These are phyloP conservation scores for Ceratobasidium theobromae DNA, from an alignment of 1,284 basidiomycete genomes.

Conservation along the genomic window DNA sequence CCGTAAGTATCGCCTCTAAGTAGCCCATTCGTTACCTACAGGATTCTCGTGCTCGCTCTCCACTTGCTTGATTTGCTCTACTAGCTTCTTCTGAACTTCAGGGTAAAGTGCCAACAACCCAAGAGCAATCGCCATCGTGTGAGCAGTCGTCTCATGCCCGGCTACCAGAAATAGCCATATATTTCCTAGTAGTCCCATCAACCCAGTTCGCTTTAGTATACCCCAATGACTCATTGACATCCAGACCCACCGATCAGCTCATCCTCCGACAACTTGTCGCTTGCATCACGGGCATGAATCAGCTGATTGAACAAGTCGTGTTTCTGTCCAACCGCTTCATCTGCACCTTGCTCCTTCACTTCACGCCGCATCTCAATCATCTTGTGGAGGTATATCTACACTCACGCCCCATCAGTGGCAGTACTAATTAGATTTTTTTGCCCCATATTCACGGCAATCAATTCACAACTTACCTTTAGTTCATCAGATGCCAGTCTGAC, in stretches of 20 bases:
- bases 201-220: no score
- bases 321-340: neutral
- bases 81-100: constrained; percentile 15
- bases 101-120: constrained; percentile 25
- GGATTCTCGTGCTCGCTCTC: neutral
- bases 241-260: no score
- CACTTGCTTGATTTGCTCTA: constrained; percentile 17
- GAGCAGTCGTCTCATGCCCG: constrained; percentile 32
- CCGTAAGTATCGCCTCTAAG: neutral
- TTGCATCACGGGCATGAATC: no score
- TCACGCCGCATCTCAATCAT: constrained; percentile 3
- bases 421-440: neutral
- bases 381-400: constrained; percentile 9
- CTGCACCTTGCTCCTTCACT: neutral
- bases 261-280: no score
- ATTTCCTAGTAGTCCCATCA: no score
- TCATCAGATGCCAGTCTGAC: constrained; percentile 1
- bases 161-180: constrained; percentile 26
- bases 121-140: constrained; percentile 17
- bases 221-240: no score
- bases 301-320: no score
- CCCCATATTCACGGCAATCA: no score
- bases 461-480: neutral
- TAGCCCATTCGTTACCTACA: neutral
- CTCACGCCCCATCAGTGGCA: no score